Evolutionary conservation across 352 stramenopile species (phyloP).

Genomic region (Globisporangium nagaii): DNA sequence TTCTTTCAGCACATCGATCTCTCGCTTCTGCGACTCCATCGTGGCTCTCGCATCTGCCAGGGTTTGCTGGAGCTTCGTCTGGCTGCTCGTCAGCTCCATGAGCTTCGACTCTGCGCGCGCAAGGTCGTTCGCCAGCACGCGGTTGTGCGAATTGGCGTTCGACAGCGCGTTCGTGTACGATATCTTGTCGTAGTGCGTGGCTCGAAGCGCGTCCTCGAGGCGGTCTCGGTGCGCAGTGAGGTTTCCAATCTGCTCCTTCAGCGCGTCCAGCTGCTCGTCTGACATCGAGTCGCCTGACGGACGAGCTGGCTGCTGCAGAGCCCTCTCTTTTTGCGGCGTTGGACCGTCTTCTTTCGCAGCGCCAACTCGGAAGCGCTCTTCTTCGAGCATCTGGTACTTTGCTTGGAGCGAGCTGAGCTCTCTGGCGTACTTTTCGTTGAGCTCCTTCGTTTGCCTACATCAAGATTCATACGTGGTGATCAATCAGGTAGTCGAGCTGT

Average conservation of each 20-base stretch:
- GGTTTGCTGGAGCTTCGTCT: constrained; percentile 37
- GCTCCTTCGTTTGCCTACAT: constrained; percentile 34
- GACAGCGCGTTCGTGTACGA: constrained; percentile 77
- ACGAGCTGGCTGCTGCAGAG: not conserved
- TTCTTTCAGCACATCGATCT: constrained; percentile 55
- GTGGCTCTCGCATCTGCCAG: constrained; percentile 31
- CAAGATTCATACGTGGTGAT: too few relatives aligned
- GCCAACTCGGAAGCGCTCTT: constrained; percentile 30
- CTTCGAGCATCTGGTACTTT: constrained; percentile 44
- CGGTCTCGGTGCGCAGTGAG: constrained; percentile 50
- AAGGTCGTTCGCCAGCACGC: constrained; percentile 54
- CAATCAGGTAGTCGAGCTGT: too few relatives aligned
- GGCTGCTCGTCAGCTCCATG: constrained; percentile 30
- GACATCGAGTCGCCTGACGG: not conserved
- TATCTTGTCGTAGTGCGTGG: constrained; percentile 79
- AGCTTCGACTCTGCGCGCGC: constrained; percentile 48
- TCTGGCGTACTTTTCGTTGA: constrained; percentile 41
- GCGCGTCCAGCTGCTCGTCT: constrained; percentile 6
- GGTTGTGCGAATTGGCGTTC: constrained; percentile 76
- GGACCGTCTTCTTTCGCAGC: not conserved
- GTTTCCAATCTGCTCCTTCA: constrained; percentile 54
- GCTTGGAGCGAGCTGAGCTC: constrained; percentile 44
- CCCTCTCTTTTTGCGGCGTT: not conserved
- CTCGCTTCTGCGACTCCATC: constrained; percentile 32
- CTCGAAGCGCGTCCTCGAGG: constrained; percentile 68